phyloP scores from a whole-genome alignment of 73 alveolate genomes.

The Paramecium octaurelia region DNA sequence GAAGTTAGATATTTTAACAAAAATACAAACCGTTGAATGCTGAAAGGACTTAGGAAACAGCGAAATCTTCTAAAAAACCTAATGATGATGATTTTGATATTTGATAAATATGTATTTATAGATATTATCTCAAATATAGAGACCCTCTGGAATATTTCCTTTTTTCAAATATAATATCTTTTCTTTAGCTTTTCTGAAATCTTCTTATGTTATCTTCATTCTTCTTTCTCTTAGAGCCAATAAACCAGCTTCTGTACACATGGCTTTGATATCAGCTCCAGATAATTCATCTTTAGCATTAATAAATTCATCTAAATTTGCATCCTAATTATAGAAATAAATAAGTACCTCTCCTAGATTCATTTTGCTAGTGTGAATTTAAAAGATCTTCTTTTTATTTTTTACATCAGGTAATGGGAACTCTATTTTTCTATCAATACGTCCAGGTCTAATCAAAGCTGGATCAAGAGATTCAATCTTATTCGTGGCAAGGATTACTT shows the following conservation, averaged over 20 bases:
- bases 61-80: not conserved
- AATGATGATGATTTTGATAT: slow-evolving; percentile 19
- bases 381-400: slow-evolving; percentile 97
- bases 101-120: not conserved
- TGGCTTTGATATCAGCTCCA: slow-evolving; percentile 99
- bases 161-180: slow-evolving; percentile 98
- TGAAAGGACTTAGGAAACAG: not conserved
- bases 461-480: slow-evolving; percentile 99
- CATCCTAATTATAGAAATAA: slow-evolving; percentile 72
- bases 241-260: slow-evolving; percentile 99
- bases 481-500: slow-evolving; percentile 99
- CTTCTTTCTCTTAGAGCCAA: slow-evolving; percentile 99
- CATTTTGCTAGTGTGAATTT: slow-evolving; percentile 97
- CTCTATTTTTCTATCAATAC: slow-evolving; percentile 99
- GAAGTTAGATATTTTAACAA: not conserved
- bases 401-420: slow-evolving; percentile 98
- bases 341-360: slow-evolving; percentile 76
- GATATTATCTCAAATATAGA: slow-evolving; percentile 84
- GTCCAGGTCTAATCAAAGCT: slow-evolving; percentile 99
- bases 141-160: slow-evolving; percentile 98
- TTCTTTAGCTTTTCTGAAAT: slow-evolving; percentile 97
- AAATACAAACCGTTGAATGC: slow-evolving; percentile 25
- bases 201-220: slow-evolving; percentile 93
- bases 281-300: slow-evolving; percentile 96
- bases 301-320: slow-evolving; percentile 96